A percentile compares a stretch with the other conserved stretches of the same genome.
These are phyloP conservation scores for Solanum infundibuliforme DNA, from an alignment of 257 asterid genomes.

Conservation along the genomic window DNA sequence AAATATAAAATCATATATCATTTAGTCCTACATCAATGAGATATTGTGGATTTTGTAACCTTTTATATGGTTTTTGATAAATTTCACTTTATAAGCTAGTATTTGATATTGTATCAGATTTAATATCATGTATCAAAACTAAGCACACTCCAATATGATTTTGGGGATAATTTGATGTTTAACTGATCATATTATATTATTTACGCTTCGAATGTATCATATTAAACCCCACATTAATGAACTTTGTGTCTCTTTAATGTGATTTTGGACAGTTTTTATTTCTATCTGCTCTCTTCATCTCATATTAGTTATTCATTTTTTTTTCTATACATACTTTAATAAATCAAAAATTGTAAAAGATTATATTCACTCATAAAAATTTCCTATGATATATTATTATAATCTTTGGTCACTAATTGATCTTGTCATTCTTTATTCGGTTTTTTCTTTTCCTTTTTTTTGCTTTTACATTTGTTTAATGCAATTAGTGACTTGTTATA, in stretches of 20 bases:
- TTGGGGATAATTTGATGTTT: too few species aligned
- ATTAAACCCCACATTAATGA: too few species aligned
- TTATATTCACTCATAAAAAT: neutral
- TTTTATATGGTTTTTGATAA: neutral
- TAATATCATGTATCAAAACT: neutral
- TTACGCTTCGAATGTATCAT: too few species aligned
- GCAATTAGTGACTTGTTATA: neutral
- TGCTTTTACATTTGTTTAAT: neutral
- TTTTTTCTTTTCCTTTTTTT: too few species aligned
- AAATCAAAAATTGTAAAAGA: neutral
- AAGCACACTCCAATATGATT: neutral
- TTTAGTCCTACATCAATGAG: neutral
- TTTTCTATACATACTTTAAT: too few species aligned
- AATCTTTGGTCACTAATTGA: neutral
- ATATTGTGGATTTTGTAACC: neutral
- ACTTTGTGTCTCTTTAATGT: too few species aligned
- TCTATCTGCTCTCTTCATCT: too few species aligned
- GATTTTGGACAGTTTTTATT: too few species aligned
- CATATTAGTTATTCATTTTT: neutral
- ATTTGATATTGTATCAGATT: rapidly evolving
- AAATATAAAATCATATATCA: neutral
- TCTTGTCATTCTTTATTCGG: neutral
- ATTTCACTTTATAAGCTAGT: neutral
- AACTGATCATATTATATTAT: too few species aligned
- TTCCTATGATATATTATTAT: neutral